These are phyloP conservation scores for Salvia miltiorrhiza DNA, from an alignment of 257 asterid genomes.

Conservation along the genomic window DNA sequence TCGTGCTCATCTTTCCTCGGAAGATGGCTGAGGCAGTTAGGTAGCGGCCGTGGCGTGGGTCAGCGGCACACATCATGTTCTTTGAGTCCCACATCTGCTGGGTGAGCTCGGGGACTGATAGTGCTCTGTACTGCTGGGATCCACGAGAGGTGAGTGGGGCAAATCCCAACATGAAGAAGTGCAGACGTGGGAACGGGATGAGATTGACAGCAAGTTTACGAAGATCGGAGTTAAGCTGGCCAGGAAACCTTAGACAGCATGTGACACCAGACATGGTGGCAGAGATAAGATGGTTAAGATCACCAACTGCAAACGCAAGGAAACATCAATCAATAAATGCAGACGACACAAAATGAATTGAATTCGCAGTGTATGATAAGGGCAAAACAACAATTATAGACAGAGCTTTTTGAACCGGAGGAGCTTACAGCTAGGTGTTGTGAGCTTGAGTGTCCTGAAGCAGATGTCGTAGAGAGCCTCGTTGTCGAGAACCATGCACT, in stretches of 20 bases:
- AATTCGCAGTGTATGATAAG: neutral
- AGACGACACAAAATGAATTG: neutral
- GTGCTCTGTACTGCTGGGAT: conserved; percentile 26
- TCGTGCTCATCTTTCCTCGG: conserved; percentile 32
- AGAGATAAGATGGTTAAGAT: conserved; percentile 33
- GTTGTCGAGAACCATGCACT: conserved; percentile 32
- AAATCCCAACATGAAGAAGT: conserved; percentile 31
- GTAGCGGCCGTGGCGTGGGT: conserved; percentile 26
- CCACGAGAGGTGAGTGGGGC: conserved; percentile 32
- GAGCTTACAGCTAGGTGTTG: conserved; percentile 33
- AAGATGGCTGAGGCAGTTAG: conserved; percentile 27
- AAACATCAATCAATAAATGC: neutral
- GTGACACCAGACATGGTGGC: conserved; percentile 41
- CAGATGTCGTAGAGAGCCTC: conserved; percentile 28
- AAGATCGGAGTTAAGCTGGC: conserved; percentile 33
- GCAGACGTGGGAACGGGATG: conserved; percentile 33
- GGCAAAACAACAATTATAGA: neutral
- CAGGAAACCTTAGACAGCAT: conserved; percentile 30
- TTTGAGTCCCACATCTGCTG: conserved; percentile 37
- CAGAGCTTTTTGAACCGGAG: neutral
- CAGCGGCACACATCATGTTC: conserved; percentile 33
- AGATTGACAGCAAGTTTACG: conserved; percentile 35
- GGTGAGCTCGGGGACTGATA: conserved; percentile 29
- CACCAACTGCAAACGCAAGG: conserved; percentile 27
- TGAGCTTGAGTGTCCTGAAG: conserved; percentile 29